Evolutionary conservation across 2,329 filamentous ascomycete genomes (phyloP).

Genomic region (Ramularia collo-cygni): DNA sequence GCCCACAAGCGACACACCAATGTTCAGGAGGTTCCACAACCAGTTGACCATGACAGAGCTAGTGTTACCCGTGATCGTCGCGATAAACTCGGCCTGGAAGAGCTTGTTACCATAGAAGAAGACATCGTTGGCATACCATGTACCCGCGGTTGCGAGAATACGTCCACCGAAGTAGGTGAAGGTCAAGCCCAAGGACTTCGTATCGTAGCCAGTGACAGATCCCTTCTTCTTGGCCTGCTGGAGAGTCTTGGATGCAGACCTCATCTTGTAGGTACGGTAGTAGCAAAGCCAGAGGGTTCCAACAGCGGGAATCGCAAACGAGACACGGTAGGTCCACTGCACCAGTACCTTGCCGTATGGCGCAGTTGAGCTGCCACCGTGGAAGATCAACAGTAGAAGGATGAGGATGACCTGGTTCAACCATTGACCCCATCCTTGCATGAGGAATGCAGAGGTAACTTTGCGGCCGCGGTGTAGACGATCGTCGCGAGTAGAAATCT

Average conservation of each 20-base stretch:
- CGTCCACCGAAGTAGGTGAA: conserved; percentile 80
- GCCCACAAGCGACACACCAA: conserved; percentile 74
- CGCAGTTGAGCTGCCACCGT: conserved; percentile 66
- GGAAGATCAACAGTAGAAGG: conserved; percentile 78
- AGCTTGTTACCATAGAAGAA: conserved; percentile 99
- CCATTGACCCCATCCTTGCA: conserved; percentile 98
- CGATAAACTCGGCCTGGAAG: conserved; percentile 87
- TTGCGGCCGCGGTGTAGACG: conserved; percentile 92
- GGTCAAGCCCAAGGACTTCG: conserved; percentile 71
- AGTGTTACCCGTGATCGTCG: conserved; percentile 58
- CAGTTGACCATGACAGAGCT: conserved; percentile 73
- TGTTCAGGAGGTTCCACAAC: conserved; percentile 90
- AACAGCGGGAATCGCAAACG: conserved; percentile 82
- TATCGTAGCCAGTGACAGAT: conserved; percentile 86
- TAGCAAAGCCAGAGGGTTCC: conserved; percentile 93
- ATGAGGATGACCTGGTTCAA: conserved; percentile 89
- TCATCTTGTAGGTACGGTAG: conserved; percentile 95
- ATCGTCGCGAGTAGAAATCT: conserved; percentile 83
- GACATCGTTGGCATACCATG: conserved; percentile 95
- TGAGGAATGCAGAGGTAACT: conserved; percentile 91
- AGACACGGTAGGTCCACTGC: conserved; percentile 88
- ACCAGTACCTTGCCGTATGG: conserved; percentile 72
- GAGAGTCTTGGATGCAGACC: conserved; percentile 75
- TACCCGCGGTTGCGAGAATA: conserved; percentile 74
- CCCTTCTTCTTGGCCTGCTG: conserved; percentile 75